Base-by-base conservation (phyloP, 2,329 filamentous ascomycete species). In the Botrytis medusae region DNA sequence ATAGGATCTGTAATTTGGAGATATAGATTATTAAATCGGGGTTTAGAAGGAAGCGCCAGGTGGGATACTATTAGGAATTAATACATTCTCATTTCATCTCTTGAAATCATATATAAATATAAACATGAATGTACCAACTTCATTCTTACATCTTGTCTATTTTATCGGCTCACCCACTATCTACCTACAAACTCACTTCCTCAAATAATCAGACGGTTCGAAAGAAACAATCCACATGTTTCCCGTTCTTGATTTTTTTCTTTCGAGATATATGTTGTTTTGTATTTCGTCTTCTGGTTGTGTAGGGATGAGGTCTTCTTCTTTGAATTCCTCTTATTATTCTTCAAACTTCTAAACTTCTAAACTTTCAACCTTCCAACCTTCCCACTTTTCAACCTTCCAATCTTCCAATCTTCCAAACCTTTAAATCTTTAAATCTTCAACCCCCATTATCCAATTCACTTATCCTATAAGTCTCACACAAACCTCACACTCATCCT, bases 1-100 rank as follows among this genome's bases (percentile, higher is more conserved):
- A 5, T 18, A 3, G 51, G 14, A 16, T 0, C 6, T 29, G 0
- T 18, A 6, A 3, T 3, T 54, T 54, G 6, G 16, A 8, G 14
- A 54, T n/a, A 16, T 16, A 29, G 12, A 54, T 57, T 6, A 18
- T 57, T 2, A 5, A n/a, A n/a, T 16, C n/a, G 12, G 5, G 9
- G 51, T 57, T 8, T 57, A 29, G n/a, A 29, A 8, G 6, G 14
- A 29, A 8, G 6, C 18, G 2, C 6, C 9, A 32, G 6, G n/a
- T 57, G 18, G 14, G 0, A 22, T 29, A 57, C n/a, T 32, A 57
- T 14, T 32, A 8, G n/a, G 18, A 18, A 57, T 29, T 18, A 57
- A 57, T 32, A 9, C 0, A 29, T 57, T 57, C 2, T 57, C 2
- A 57, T 57, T 7, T 8, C 51, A 57, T 29, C 2, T 8, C 51